Conservation (phyloP, 2,329 filamentous ascomycete species). For the Teratosphaeriaceae sp. region DNA sequence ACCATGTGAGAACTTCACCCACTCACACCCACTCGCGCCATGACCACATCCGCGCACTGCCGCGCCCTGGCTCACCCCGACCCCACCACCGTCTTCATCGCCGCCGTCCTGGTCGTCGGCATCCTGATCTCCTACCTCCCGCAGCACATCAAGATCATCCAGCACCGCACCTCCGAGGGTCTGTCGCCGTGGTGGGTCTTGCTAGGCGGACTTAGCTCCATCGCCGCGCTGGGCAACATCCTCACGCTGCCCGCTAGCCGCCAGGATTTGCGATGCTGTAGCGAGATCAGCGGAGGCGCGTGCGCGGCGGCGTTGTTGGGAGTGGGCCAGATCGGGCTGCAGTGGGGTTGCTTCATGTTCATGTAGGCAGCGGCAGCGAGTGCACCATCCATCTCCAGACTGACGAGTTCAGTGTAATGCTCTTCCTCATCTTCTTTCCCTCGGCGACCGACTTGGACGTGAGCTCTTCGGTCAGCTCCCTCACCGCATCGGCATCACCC, state of each 20-base stretch:
- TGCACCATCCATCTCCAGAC: too few relatives aligned
- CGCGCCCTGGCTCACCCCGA: constrained; percentile 21
- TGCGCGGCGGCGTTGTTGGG: constrained; percentile 82
- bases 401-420: constrained; percentile 60
- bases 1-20: too few relatives aligned
- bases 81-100: constrained; percentile 21
- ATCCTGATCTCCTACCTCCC: constrained; percentile 91
- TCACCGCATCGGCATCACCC: constrained; percentile 50
- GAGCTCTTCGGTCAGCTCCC: constrained; percentile 27
- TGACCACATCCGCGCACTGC: constrained; percentile 18
- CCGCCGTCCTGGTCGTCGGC: constrained; percentile 66
- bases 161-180: constrained; percentile 78
- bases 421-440: constrained; percentile 94
- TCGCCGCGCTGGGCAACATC: constrained; percentile 86
- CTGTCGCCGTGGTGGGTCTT: constrained; percentile 94
- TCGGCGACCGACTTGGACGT: constrained; percentile 22
- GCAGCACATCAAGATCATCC: constrained; percentile 87
- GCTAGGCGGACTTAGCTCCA: constrained; percentile 81
- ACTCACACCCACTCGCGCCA: too few relatives aligned
- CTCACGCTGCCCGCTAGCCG: constrained; percentile 77
- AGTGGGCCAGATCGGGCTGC: constrained; percentile 82
- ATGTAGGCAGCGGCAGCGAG: constrained; percentile 70
- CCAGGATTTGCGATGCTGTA: constrained; percentile 79
- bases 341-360: constrained; percentile 85
- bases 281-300: constrained; percentile 69